Evolutionary conservation across 768 basidiomycete genomes (phyloP).

Genomic region (Calocybe cyanea): DNA sequence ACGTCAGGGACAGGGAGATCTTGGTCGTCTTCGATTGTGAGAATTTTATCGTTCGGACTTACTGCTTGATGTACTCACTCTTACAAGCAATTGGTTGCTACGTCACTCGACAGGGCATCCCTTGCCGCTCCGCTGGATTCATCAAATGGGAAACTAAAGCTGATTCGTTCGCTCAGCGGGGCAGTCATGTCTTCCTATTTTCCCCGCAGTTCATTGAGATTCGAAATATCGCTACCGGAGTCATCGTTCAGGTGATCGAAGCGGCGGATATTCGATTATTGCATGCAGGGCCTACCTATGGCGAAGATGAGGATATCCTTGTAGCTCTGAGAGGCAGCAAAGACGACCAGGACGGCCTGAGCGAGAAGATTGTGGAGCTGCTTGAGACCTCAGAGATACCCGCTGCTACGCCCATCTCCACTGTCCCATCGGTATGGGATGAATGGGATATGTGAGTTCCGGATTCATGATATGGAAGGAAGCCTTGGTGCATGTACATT

Average conservation of each 20-base stretch:
- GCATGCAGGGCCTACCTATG: conserved; percentile 35
- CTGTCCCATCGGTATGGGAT: conserved; percentile 50
- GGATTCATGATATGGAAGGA: too few relatives aligned
- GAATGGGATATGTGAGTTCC: conserved; percentile 64
- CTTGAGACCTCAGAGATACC: conserved; percentile 62
- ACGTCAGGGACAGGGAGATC: conserved; percentile 37
- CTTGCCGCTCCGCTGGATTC: conserved; percentile 56
- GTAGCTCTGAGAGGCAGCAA: conserved; percentile 60
- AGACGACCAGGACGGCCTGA: conserved; percentile 52
- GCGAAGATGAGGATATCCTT: conserved; percentile 48
- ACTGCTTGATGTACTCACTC: conserved; percentile 2
- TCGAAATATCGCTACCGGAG: conserved; percentile 57
- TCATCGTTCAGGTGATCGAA: conserved; percentile 82
- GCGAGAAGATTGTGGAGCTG: conserved; percentile 65
- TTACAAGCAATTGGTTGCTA: conserved; percentile 69
- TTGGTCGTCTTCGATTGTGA: conserved; percentile 74
- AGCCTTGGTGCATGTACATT: too few relatives aligned
- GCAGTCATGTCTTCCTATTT: conserved; percentile 66
- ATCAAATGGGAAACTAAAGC: conserved; percentile 80
- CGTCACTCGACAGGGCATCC: conserved; percentile 65
- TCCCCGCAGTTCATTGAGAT: conserved; percentile 75
- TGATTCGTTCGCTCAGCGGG: conserved; percentile 55
- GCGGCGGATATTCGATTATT: conserved; percentile 66
- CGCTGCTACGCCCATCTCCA: conserved; percentile 28
- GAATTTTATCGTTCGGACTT: conserved; percentile 18